These are phyloP conservation scores for Vitis rupestris DNA, from an alignment of 164 flowering plant genomes.

Conservation along the genomic window DNA sequence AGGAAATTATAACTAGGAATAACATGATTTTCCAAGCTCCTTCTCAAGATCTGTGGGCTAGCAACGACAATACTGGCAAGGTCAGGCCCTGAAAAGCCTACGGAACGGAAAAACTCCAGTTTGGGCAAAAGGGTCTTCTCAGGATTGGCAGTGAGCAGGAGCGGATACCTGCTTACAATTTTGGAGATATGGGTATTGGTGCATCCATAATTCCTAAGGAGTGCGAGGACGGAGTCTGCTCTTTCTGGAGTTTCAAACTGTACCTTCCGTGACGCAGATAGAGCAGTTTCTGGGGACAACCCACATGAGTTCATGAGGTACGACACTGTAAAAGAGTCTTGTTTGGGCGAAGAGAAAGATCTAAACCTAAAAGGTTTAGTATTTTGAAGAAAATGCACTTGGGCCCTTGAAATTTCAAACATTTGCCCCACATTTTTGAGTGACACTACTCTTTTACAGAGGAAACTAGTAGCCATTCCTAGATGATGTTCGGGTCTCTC, in stretches of 20 bases:
- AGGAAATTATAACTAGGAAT: slow-evolving; percentile 25
- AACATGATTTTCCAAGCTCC: slow-evolving; percentile 24
- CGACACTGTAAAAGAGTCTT: slow-evolving; percentile 15
- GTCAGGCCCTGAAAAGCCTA: slow-evolving; percentile 21
- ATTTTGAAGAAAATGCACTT: no score
- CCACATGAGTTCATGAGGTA: slow-evolving; percentile 35
- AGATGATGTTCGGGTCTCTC: no score
- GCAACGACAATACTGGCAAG: slow-evolving; percentile 7
- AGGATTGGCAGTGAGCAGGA: slow-evolving; percentile 16
- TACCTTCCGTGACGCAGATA: slow-evolving; percentile 8
- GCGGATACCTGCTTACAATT: slow-evolving; percentile 17
- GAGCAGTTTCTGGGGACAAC: slow-evolving; percentile 22
- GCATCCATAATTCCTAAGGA: slow-evolving; percentile 22
- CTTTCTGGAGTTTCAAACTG: slow-evolving; percentile 13
- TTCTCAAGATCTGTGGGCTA: slow-evolving; percentile 5
- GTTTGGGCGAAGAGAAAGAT: no score
- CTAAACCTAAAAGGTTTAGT: no score
- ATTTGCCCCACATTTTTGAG: no score
- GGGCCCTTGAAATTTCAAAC: no score
- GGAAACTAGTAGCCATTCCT: no score
- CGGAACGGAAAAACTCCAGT: slow-evolving; percentile 28
- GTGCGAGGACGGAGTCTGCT: slow-evolving; percentile 17
- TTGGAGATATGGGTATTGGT: slow-evolving; percentile 16
- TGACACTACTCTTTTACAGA: no score
- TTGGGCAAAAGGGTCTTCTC: slow-evolving; percentile 36